phyloP scores from a whole-genome alignment of 1,284 basidiomycete genomes.

The Neonothopanus nambi region DNA sequence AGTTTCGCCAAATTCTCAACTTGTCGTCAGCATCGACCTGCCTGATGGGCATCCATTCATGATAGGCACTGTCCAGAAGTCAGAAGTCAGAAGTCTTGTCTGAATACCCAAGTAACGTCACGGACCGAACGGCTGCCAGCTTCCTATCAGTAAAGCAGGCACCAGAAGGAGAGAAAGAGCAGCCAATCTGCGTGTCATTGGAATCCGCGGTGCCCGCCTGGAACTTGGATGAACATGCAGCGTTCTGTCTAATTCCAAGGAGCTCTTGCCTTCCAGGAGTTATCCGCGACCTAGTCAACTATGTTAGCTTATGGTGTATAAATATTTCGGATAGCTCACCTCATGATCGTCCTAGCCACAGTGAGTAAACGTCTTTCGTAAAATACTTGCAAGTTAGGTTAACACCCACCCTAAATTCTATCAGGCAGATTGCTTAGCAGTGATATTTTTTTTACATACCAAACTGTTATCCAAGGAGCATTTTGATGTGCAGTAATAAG shows the following conservation, averaged over 20 bases:
- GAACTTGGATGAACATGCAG: neutral
- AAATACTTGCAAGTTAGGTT: neutral
- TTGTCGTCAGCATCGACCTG: slow-evolving; percentile 62
- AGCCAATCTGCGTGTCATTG: slow-evolving; percentile 58
- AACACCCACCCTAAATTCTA: neutral
- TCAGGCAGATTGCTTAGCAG: neutral
- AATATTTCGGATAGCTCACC: slow-evolving; percentile 23
- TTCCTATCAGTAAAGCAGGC: slow-evolving; percentile 67
- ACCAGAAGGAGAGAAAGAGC: slow-evolving; percentile 54
- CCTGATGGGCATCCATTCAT: slow-evolving; percentile 72
- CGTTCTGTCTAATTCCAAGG: neutral
- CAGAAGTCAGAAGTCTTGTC: slow-evolving; percentile 13
- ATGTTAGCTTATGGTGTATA: neutral
- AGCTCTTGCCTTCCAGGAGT: slow-evolving; percentile 52
- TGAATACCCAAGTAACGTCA: neutral
- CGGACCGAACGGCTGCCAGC: slow-evolving; percentile 50
- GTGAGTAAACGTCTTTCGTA: neutral
- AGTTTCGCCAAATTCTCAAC: slow-evolving; percentile 68
- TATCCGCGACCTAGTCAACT: slow-evolving; percentile 51
- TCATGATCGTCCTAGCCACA: slow-evolving; percentile 59
- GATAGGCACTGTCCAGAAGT: slow-evolving; percentile 44
- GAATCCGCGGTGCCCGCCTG: slow-evolving; percentile 56
- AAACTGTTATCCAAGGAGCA: slow-evolving; percentile 61
- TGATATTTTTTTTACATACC: slow-evolving; percentile 33
- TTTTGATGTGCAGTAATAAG: slow-evolving; percentile 51